phyloP scores from a whole-genome alignment of 1,139 yeast species.

The Scheffersomyces titani region DNA sequence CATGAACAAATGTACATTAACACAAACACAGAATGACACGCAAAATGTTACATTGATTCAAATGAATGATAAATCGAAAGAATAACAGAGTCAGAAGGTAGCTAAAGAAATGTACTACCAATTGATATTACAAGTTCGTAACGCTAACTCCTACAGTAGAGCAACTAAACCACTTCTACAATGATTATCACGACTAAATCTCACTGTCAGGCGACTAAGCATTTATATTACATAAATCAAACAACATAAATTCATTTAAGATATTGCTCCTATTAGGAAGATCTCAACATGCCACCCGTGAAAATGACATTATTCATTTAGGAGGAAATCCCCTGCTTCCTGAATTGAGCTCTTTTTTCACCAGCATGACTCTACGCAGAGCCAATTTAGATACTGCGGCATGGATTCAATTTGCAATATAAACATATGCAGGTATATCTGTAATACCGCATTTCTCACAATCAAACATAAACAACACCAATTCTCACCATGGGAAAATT shows the following conservation, averaged over 20 bases:
- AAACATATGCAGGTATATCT: background rate
- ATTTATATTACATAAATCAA: background rate
- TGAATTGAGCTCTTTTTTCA: background rate
- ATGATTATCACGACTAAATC: too few relatives aligned
- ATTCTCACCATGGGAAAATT: background rate
- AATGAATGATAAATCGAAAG: background rate
- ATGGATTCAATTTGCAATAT: background rate
- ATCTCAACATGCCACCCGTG: background rate
- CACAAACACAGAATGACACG: background rate
- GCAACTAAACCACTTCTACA: too few relatives aligned
- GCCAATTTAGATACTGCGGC: background rate
- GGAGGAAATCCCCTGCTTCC: background rate
- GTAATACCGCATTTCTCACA: background rate
- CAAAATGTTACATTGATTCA: background rate
- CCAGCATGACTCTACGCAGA: background rate
- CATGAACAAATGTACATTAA: background rate
- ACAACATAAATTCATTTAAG: background rate
- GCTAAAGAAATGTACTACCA: too few relatives aligned
- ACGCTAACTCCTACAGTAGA: background rate
- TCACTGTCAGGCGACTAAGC: background rate
- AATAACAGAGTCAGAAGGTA: background rate
- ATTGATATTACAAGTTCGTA: too few relatives aligned
- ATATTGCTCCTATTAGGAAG: background rate
- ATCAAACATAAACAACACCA: background rate
- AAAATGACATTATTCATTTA: background rate